A percentile compares a stretch with the other conserved stretches of the same genome.
Conservation (phyloP, 2,329 filamentous ascomycete species). For the Neocatenulostroma microsporum region DNA sequence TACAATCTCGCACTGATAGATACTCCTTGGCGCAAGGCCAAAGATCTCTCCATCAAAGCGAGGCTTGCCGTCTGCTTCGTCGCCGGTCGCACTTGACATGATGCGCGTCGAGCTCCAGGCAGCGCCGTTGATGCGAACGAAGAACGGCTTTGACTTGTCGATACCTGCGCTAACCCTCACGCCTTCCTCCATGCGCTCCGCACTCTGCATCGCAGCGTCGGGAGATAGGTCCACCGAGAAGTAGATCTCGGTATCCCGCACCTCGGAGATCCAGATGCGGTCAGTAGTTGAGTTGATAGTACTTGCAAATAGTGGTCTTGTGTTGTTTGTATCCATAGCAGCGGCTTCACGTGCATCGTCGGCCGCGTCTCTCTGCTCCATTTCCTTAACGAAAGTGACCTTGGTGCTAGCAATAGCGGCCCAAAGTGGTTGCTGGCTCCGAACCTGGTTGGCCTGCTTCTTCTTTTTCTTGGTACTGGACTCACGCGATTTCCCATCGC, state of each 20-base stretch:
- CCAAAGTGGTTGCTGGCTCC: slow-evolving; percentile 88
- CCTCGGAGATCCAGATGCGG: slow-evolving; percentile 73
- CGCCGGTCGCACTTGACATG: slow-evolving; percentile 39
- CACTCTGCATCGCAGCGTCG: slow-evolving; percentile 17
- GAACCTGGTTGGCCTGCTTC: slow-evolving; percentile 84
- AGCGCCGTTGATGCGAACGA: slow-evolving; percentile 69
- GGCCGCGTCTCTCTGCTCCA: slow-evolving; percentile 64
- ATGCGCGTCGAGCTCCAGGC: slow-evolving; percentile 74
- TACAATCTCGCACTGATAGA: slow-evolving; percentile 72
- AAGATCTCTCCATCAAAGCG: slow-evolving; percentile 64
- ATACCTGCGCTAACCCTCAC: slow-evolving; percentile 41
- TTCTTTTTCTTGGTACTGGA: slow-evolving; percentile 69
- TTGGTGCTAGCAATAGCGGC: slow-evolving; percentile 91
- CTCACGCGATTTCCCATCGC: slow-evolving; percentile 51
- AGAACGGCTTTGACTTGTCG: slow-evolving; percentile 67
- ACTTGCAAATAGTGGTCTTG: slow-evolving; percentile 57
- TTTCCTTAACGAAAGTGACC: slow-evolving; percentile 84
- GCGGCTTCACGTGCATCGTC: slow-evolving; percentile 66
- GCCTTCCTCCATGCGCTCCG: slow-evolving; percentile 30
- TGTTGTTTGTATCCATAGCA: slow-evolving; percentile 60
- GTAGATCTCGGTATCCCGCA: slow-evolving; percentile 68
- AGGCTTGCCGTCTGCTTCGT: slow-evolving; percentile 32
- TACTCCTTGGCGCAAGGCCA: slow-evolving; percentile 62
- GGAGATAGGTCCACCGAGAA: slow-evolving; percentile 45
- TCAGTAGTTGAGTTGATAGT: slow-evolving; percentile 48